Conservation (phyloP, 768 basidiomycete species). For the Leucosporidium creatinivorum region DNA sequence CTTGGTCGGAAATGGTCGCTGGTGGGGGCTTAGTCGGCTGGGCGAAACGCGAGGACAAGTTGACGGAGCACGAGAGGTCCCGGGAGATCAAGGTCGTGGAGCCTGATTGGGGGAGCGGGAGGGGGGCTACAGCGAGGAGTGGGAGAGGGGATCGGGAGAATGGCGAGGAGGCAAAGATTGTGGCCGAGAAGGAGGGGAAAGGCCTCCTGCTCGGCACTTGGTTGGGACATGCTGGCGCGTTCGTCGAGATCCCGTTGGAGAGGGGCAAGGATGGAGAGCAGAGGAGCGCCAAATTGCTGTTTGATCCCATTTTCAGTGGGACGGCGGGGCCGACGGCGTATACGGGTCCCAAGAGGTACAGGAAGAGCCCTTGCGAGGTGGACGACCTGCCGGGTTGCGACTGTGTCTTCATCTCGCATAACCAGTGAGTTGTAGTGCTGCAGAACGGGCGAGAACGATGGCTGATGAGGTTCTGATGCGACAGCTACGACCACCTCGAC, state of each 20-base stretch:
- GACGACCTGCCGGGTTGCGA: constrained; percentile 45
- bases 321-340: constrained; percentile 40
- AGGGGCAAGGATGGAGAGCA: not conserved
- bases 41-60: constrained; percentile 11
- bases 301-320: constrained; percentile 47
- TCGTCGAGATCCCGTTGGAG: constrained; percentile 16
- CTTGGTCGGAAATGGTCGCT: constrained; percentile 19
- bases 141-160: not conserved
- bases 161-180: constrained; percentile 1
- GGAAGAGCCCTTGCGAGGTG: constrained; percentile 43
- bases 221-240: constrained; percentile 44
- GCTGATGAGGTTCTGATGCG: no score
- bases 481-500: constrained; percentile 49
- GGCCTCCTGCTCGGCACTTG: constrained; percentile 39
- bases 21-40: constrained; percentile 25
- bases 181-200: no score
- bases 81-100: constrained; percentile 37
- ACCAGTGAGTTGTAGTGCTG: constrained; percentile 41
- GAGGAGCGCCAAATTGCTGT: constrained; percentile 38
- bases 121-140: constrained; percentile 6
- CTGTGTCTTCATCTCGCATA: constrained; percentile 46
- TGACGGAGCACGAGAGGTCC: constrained; percentile 16
- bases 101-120: constrained; percentile 36
- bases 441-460: no score
- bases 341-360: constrained; percentile 40